A percentile compares a stretch with the other conserved stretches of the same genome.
phyloP scores from a whole-genome alignment of 1,139 yeast species.

The Taiozyma onychis region DNA sequence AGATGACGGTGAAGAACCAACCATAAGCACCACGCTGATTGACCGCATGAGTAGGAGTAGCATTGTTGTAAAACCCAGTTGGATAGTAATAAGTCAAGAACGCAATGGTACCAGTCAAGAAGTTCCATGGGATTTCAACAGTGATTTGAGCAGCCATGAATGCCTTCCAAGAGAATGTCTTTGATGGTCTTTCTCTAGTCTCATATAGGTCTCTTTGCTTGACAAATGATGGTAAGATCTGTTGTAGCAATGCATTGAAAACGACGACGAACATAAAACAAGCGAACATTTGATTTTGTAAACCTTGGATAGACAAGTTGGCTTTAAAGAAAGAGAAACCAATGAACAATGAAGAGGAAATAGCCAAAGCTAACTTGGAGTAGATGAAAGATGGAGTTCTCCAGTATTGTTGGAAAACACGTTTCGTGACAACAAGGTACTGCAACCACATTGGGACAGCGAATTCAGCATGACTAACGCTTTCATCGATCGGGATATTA shows the following conservation, averaged over 20 bases:
- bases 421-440: conserved; percentile 42
- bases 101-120: conserved; percentile 53
- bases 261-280: conserved; percentile 62
- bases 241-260: conserved; percentile 58
- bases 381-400: conserved; percentile 65
- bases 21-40: conserved; percentile 61
- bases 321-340: conserved; percentile 63
- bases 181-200: conserved; percentile 78
- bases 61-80: conserved; percentile 57
- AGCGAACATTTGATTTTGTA: conserved; percentile 61
- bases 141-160: conserved; percentile 52
- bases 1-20: conserved; percentile 51
- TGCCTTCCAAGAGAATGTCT: conserved; percentile 55
- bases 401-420: conserved; percentile 59
- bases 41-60: conserved; percentile 47
- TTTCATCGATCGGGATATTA: conserved; percentile 18
- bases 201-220: conserved; percentile 73
- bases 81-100: conserved; percentile 79
- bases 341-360: conserved; percentile 42
- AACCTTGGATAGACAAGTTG: conserved; percentile 48
- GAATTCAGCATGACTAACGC: conserved; percentile 20
- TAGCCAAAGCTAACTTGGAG: conserved; percentile 50
- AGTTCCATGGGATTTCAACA: conserved; percentile 72
- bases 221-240: conserved; percentile 64
- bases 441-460: conserved; percentile 44